Evolutionary conservation across 768 basidiomycete genomes (phyloP), one percentile per base, ranked within the genome.

Genomic region (Auriscalpium orientale): DNA sequence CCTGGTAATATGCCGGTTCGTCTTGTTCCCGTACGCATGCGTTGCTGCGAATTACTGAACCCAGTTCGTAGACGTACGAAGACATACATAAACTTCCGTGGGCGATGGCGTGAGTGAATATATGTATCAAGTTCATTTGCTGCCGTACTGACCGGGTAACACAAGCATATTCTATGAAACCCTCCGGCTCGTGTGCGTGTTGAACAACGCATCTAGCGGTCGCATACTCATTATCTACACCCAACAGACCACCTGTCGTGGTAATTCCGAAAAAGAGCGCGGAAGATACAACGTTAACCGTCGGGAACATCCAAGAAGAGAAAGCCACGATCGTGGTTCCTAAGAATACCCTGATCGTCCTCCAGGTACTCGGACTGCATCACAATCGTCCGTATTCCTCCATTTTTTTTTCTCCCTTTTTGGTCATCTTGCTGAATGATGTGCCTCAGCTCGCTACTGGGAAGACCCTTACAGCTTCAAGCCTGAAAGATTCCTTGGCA

Each of bases 381-480:
- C 74, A 80, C 57, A 82, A 81, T 61, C 77, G 79, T 80, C 66
- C 4, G 53, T 22, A 18, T n/a, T n/a, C n/a, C n/a, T n/a, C n/a
- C n/a, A n/a, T n/a, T n/a, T n/a, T n/a, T n/a, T 48, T 49, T 16
- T 37, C 46, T 38, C 40, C 40, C 11, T 12, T 7, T n/a, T n/a
- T 33, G 16, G 3, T n/a, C 46, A 22, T 4, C n/a, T 7, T 13
- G 18, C 4, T 21, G 1, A 52, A 15, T 34, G 49, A 51, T 36
- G 56, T 9, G 33, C 9, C 35, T 13, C 58, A 82, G 81, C 81
- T 28, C 72, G 74, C 38, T 81, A 81, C 62, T 83, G 82, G 81
- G 66, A 77, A 47, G 73, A 82, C 47, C 81, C 82, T 3, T 58
- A 76, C 33, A 61, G 60, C 8, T 83, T 81, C 65, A 72, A 71